Evolutionary conservation across 495 filamentous ascomycete genomes (phyloP).

Genomic region (Neurospora discreta): DNA sequence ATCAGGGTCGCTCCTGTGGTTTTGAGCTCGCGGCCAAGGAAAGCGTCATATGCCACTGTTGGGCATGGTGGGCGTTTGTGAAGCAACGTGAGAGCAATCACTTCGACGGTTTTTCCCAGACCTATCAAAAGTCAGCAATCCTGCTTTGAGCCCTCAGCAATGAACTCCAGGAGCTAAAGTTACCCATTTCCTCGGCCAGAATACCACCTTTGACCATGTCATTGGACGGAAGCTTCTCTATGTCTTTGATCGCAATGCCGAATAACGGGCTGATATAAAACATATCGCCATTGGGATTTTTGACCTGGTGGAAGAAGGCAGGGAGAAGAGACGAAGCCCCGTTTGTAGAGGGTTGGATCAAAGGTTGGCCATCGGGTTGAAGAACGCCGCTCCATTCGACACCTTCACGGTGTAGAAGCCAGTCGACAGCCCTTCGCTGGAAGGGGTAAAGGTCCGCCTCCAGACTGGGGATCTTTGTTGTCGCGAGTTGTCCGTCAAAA

Average conservation of each 20-base stretch:
- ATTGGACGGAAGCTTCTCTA: slow-evolving; percentile 31
- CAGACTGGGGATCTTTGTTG: slow-evolving; percentile 19
- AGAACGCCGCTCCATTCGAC: slow-evolving; percentile 18
- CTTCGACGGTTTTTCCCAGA: slow-evolving; percentile 86
- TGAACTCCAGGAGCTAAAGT: neutral
- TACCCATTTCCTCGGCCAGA: slow-evolving; percentile 85
- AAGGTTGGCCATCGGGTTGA: neutral
- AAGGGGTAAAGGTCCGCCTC: slow-evolving; percentile 32
- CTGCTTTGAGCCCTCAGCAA: neutral
- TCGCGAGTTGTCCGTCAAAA: slow-evolving; percentile 8
- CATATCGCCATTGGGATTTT: slow-evolving; percentile 21
- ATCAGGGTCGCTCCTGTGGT: slow-evolving; percentile 65
- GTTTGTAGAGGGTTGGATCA: slow-evolving; percentile 5
- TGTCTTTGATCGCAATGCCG: slow-evolving; percentile 46
- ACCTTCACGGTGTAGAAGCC: slow-evolving; percentile 35
- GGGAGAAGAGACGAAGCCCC: slow-evolving; percentile 1
- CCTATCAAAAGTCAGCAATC: slow-evolving; percentile 16
- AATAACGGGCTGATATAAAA: slow-evolving; percentile 50
- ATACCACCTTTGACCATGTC: slow-evolving; percentile 50
- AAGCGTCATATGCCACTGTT: slow-evolving; percentile 10
- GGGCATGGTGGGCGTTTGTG: slow-evolving; percentile 33
- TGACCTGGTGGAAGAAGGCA: slow-evolving; percentile 5
- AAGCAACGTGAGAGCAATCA: slow-evolving; percentile 63
- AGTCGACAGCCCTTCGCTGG: slow-evolving; percentile 33
- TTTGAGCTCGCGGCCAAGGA: slow-evolving; percentile 27